A percentile compares a stretch with the other conserved stretches of the same genome.
phyloP scores from a whole-genome alignment of 768 basidiomycete species.

The Amyloporia xantha region DNA sequence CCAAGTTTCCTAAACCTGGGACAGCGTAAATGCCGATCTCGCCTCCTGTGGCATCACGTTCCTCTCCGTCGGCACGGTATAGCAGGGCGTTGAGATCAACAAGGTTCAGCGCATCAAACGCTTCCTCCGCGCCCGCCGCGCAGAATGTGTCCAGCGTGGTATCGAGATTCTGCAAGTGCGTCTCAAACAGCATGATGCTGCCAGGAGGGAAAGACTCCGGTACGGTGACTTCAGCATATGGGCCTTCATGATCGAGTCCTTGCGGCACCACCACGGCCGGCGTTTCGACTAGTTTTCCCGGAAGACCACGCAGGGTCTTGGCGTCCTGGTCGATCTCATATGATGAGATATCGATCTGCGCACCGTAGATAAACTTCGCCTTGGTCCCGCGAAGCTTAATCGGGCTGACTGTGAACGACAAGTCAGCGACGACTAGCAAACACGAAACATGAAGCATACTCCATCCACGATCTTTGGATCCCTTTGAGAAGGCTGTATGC shows the following conservation, averaged over 20 bases:
- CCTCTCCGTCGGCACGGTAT: slow-evolving; percentile 87
- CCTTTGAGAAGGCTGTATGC: slow-evolving; percentile 87
- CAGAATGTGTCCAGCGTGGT: slow-evolving; percentile 68
- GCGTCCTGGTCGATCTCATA: slow-evolving; percentile 47
- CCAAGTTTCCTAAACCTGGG: slow-evolving; percentile 65
- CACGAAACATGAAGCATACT: slow-evolving; percentile 36
- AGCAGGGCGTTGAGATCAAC: slow-evolving; percentile 86
- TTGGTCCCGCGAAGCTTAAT: slow-evolving; percentile 77
- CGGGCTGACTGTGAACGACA: slow-evolving; percentile 54
- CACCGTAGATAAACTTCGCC: slow-evolving; percentile 77
- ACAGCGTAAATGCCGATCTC: slow-evolving; percentile 79
- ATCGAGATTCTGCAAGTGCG: slow-evolving; percentile 72
- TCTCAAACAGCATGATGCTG: slow-evolving; percentile 88
- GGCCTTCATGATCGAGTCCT: slow-evolving; percentile 58
- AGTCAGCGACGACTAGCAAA: neutral
- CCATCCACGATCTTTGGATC: slow-evolving; percentile 70
- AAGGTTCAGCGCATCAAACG: slow-evolving; percentile 66
- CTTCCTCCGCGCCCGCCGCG: slow-evolving; percentile 59
- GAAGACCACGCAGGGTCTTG: slow-evolving; percentile 61
- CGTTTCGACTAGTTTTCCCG: slow-evolving; percentile 61
- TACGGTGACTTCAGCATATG: slow-evolving; percentile 71
- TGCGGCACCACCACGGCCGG: slow-evolving; percentile 49
- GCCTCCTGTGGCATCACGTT: slow-evolving; percentile 80
- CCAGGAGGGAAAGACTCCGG: slow-evolving; percentile 95
- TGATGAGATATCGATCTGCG: slow-evolving; percentile 60